phyloP scores from a whole-genome alignment of 108 stramenopile genomes.

The Skeletonema menzelii region DNA sequence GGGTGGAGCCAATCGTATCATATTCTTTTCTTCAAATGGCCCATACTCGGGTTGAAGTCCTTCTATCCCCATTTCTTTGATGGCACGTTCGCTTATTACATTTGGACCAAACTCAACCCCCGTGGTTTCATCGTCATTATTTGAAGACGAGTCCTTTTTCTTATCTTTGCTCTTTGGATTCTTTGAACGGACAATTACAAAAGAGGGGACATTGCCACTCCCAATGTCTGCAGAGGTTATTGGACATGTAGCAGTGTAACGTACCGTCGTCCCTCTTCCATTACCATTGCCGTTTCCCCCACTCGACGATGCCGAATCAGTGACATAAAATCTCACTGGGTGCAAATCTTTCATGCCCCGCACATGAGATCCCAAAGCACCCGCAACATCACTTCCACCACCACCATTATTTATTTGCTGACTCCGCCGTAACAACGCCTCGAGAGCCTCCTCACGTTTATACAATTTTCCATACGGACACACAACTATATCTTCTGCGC shows the following conservation, averaged over 20 bases:
- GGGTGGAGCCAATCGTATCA: conserved; percentile 73
- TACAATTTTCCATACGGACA: conserved; percentile 79
- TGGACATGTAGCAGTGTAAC: conserved; percentile 53
- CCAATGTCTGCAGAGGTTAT: conserved; percentile 65
- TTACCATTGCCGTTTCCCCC: background rate
- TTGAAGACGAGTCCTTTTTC: background rate
- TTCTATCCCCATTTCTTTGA: conserved; percentile 62
- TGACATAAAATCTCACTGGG: conserved; percentile 57
- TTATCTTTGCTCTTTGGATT: conserved; percentile 6
- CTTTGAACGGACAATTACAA: conserved; percentile 46
- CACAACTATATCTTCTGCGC: conserved; percentile 51
- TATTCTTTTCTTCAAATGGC: conserved; percentile 55
- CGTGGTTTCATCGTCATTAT: conserved; percentile 30
- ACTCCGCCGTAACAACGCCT: conserved; percentile 63
- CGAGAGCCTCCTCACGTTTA: conserved; percentile 73
- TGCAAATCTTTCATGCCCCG: conserved; percentile 74
- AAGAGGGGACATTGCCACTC: conserved; percentile 58
- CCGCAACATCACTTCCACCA: background rate
- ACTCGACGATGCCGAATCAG: background rate
- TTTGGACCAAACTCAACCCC: conserved; percentile 36
- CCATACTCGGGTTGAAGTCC: conserved; percentile 72
- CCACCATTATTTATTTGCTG: background rate
- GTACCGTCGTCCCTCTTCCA: background rate
- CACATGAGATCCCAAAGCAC: conserved; percentile 50
- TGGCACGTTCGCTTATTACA: conserved; percentile 69